A percentile compares a stretch with the other conserved stretches of the same genome.
Conservation (phyloP, 2,329 filamentous ascomycete genomes). For the Hypoxylon rubiginosum region DNA sequence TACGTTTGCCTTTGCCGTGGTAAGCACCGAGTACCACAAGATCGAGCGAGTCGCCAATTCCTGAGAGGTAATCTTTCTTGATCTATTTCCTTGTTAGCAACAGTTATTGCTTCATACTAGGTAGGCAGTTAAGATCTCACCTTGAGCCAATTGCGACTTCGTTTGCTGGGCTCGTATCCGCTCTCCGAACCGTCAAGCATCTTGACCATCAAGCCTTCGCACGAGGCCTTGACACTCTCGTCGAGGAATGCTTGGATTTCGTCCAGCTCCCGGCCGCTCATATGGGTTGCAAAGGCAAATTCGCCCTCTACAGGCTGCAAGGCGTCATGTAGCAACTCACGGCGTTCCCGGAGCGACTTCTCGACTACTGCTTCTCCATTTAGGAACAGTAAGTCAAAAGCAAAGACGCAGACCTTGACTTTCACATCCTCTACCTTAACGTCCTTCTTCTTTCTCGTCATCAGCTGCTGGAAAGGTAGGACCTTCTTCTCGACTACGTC, state of each 20-base stretch:
- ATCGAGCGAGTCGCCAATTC: slow-evolving; percentile 94
- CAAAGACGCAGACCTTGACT: slow-evolving; percentile 96
- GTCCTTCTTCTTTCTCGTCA: slow-evolving; percentile 98
- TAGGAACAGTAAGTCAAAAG: slow-evolving; percentile 93
- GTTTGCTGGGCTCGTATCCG: slow-evolving; percentile 95
- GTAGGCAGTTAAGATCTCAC: slow-evolving; percentile 59
- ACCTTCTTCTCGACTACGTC: slow-evolving; percentile 96
- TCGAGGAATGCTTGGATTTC: slow-evolving; percentile 94
- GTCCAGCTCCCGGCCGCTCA: slow-evolving; percentile 89
- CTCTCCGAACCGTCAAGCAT: slow-evolving; percentile 96
- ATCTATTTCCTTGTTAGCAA: slow-evolving; percentile 66
- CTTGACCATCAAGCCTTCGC: slow-evolving; percentile 99
- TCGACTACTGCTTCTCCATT: slow-evolving; percentile 93
- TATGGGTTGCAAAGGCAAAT: slow-evolving; percentile 88
- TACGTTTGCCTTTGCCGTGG: slow-evolving; percentile 93
- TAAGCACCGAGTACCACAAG: slow-evolving; percentile 96
- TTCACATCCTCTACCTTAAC: slow-evolving; percentile 96
- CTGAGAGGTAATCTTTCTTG: slow-evolving; percentile 97
- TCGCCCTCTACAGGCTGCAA: slow-evolving; percentile 88
- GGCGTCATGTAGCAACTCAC: slow-evolving; percentile 78
- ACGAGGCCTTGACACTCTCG: slow-evolving; percentile 94
- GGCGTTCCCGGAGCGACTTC: slow-evolving; percentile 85
- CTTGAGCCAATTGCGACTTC: slow-evolving; percentile 98
- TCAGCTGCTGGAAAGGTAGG: slow-evolving; percentile 95
- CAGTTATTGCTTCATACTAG: not conserved